Evolutionary conservation across 352 stramenopile species (phyloP), one percentile per base, ranked within the genome.

Genomic region (Pythium utonaiense): DNA sequence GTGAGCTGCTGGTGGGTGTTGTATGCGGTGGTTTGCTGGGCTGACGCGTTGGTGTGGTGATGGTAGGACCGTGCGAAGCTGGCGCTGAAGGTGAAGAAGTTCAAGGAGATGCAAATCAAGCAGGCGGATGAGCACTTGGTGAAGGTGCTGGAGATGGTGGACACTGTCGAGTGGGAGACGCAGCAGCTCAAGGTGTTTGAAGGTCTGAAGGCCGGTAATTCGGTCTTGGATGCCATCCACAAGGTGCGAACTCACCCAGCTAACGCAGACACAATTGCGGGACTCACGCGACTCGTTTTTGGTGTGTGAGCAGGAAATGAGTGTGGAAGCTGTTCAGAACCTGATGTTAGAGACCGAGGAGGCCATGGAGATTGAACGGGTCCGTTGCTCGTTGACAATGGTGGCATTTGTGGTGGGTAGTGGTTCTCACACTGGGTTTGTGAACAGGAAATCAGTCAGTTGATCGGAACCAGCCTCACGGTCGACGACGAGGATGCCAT

Each of bases 101-200:
- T 91, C 65, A 95, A 95, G 56, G 82, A 95, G 62, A 80, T 88
- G 58, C 86, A 96, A 68, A 93, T 96, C 67, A 74, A 85, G 22
- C 80, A 96, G 55, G 85, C 87, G 10, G 84, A 95, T 60, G 78
- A 85, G 36, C 86, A 96, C 57, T 64, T 96, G 61, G 75, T 96
- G 30, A 88, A 93, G 41, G 84, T 96, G 48, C 71, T 95, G 24
- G 63, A 86, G 42, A 88, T 96, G 78, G 61, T 96, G 56, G 81
- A 96, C 68, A 93, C 86, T 21, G 84, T 96, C 49, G 83, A 95
- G 68, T 95, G 86, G 88, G 86, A 94, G 62, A 88, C 73, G 3
- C 84, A 95, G 69, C 86, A 96, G 67, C 73, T 95, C 41, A 76
- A 93, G 70, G 84, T 95, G 25, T 91, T 96, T 62, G 83, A 95